phyloP scores from a whole-genome alignment of 176 grass and related monocot species.

The Oryza meridionalis region DNA sequence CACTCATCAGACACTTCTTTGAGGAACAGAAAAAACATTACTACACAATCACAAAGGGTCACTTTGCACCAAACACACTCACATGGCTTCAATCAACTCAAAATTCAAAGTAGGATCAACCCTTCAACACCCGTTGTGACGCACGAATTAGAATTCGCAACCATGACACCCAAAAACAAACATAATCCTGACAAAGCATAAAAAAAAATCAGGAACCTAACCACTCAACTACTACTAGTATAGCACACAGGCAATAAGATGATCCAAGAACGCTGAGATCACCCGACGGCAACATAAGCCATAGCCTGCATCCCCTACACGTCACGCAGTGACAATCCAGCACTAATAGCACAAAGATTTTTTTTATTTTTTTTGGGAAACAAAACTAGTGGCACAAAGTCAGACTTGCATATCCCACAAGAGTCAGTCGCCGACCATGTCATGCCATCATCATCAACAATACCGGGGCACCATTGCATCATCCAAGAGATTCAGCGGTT shows the following conservation, averaged over 20 bases:
- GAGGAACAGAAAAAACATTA: constrained; percentile 7
- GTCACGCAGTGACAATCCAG: not conserved
- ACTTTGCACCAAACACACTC: constrained; percentile 32
- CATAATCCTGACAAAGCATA: not conserved
- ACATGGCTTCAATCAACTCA: not conserved
- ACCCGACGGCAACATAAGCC: constrained; percentile 11
- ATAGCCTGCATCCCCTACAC: constrained; percentile 11
- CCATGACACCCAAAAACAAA: not conserved
- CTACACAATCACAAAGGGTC: constrained; percentile 23
- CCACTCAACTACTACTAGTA: not conserved
- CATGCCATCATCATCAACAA: not conserved
- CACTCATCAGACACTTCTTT: constrained; percentile 10
- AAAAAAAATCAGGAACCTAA: constrained; percentile 9
- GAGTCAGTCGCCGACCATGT: not conserved
- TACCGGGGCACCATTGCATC: not conserved
- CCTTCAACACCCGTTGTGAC: not conserved
- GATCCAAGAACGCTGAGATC: constrained; percentile 38
- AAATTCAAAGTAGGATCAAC: constrained; percentile 15
- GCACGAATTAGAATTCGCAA: not conserved
- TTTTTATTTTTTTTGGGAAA: too few species aligned
- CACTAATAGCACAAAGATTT: not conserved
- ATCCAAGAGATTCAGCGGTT: not conserved
- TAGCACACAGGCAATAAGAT: not conserved
- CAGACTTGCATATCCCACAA: not conserved
- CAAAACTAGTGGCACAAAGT: not conserved